Evolutionary conservation across 2,329 filamentous ascomycete genomes (phyloP).

Genomic region (Domatiomyces catenatus): DNA sequence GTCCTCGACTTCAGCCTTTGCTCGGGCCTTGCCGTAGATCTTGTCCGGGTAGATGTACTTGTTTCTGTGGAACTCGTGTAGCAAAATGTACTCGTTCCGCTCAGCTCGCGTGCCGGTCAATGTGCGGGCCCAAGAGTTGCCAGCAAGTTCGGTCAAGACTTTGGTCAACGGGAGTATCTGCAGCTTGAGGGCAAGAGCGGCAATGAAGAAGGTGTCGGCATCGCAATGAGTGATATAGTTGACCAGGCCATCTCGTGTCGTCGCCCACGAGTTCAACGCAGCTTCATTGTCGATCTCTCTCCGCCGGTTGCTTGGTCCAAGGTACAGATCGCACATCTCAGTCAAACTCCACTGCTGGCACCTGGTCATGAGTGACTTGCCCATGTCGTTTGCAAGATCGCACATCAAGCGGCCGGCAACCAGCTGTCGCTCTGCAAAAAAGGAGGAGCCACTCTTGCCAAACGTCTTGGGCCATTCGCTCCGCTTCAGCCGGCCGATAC

Average conservation of each 20-base stretch:
- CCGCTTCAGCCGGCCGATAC: slow-evolving; percentile 73
- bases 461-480: slow-evolving; percentile 76
- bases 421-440: slow-evolving; percentile 83
- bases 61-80: slow-evolving; percentile 90
- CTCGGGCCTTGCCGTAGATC: slow-evolving; percentile 60
- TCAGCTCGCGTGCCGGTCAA: slow-evolving; percentile 90
- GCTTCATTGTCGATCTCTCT: slow-evolving; percentile 79
- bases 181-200: slow-evolving; percentile 71
- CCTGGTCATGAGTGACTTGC: slow-evolving; percentile 91
- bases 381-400: slow-evolving; percentile 88
- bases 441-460: slow-evolving; percentile 70
- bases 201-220: slow-evolving; percentile 89
- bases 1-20: slow-evolving; percentile 56
- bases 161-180: slow-evolving; percentile 91
- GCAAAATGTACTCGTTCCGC: slow-evolving; percentile 95
- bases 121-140: slow-evolving; percentile 95
- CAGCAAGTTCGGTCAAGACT: slow-evolving; percentile 86
- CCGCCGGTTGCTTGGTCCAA: slow-evolving; percentile 55
- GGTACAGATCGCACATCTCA: slow-evolving; percentile 89
- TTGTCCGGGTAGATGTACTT: slow-evolving; percentile 99
- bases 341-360: slow-evolving; percentile 97
- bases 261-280: slow-evolving; percentile 74
- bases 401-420: slow-evolving; percentile 80
- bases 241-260: slow-evolving; percentile 68
- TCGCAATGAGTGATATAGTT: slow-evolving; percentile 91